These are phyloP conservation scores for Carallia pectinifolia DNA, from an alignment of 345 rosid species.

Conservation along the genomic window DNA sequence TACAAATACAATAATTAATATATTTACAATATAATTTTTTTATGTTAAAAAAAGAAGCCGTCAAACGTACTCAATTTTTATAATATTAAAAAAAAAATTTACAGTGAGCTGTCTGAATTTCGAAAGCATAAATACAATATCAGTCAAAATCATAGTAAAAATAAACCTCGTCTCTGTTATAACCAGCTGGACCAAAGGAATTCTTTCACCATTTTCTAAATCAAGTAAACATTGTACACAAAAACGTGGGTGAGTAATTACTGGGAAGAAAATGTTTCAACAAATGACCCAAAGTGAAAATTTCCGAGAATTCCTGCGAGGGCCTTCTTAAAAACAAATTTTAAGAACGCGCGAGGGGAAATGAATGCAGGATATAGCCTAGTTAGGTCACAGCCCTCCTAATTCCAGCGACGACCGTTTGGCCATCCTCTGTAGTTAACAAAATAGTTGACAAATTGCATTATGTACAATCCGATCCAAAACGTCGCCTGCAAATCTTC, in stretches of 20 bases:
- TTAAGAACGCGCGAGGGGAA: background rate
- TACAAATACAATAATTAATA: too few relatives aligned
- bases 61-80: too few relatives aligned
- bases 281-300: conserved; percentile 11
- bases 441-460: conserved; percentile 6
- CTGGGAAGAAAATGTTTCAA: background rate
- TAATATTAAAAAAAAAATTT: too few relatives aligned
- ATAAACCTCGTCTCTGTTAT: too few relatives aligned
- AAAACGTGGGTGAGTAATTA: background rate
- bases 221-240: conserved; percentile 15
- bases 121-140: too few relatives aligned
- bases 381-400: conserved; percentile 27
- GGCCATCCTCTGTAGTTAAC: conserved; percentile 23
- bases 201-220: conserved; percentile 1
- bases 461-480: conserved; percentile 16
- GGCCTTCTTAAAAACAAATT: conserved; percentile 23
- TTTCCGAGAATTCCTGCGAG: conserved; percentile 12
- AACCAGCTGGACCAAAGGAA: conserved; percentile 10
- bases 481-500: conserved; percentile 3
- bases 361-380: conserved; percentile 24
- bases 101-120: too few relatives aligned
- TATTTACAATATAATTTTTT: too few relatives aligned
- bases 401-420: conserved; percentile 18
- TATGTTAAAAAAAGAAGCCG: too few relatives aligned
- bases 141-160: too few relatives aligned